phyloP scores from a whole-genome alignment of 2,329 filamentous ascomycete species.

The Monilinia fructigena region DNA sequence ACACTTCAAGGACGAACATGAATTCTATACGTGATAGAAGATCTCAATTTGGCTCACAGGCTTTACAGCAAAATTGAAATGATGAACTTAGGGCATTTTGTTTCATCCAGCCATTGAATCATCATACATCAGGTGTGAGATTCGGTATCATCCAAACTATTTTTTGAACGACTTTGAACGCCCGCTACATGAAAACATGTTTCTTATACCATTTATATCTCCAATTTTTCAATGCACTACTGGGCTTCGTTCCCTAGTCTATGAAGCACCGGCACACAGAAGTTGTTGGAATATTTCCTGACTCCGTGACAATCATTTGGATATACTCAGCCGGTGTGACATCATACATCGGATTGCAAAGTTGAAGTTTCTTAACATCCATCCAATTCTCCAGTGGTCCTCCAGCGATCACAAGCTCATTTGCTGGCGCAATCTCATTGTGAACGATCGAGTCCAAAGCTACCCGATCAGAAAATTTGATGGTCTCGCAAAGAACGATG shows the following conservation, averaged over 20 bases:
- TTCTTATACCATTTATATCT: background rate
- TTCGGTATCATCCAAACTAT: constrained; percentile 11
- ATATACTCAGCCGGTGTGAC: constrained; percentile 86
- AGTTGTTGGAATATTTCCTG: constrained; percentile 80
- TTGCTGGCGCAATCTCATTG: constrained; percentile 84
- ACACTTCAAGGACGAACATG: background rate
- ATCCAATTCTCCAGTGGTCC: constrained; percentile 52
- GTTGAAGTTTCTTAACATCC: constrained; percentile 58
- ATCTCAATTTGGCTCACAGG: background rate
- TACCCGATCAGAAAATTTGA: constrained; percentile 91
- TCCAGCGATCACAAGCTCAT: constrained; percentile 53
- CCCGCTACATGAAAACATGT: background rate
- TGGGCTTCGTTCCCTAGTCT: constrained; percentile 50
- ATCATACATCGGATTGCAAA: constrained; percentile 82
- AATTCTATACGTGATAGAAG: background rate
- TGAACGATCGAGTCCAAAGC: constrained; percentile 89
- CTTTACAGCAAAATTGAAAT: background rate
- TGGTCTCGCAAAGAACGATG: constrained; percentile 86
- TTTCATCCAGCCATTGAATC: constrained; percentile 24
- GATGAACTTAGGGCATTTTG: background rate
- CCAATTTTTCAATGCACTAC: constrained; percentile 15
- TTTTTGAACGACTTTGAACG: constrained; percentile 13
- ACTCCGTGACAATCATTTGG: constrained; percentile 86
- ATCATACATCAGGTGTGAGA: constrained; percentile 26
- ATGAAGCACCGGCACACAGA: constrained; percentile 78